A percentile compares a stretch with the other conserved stretches of the same genome.
phyloP scores from a whole-genome alignment of 1,284 basidiomycete genomes.

The Xanthoconium separans region DNA sequence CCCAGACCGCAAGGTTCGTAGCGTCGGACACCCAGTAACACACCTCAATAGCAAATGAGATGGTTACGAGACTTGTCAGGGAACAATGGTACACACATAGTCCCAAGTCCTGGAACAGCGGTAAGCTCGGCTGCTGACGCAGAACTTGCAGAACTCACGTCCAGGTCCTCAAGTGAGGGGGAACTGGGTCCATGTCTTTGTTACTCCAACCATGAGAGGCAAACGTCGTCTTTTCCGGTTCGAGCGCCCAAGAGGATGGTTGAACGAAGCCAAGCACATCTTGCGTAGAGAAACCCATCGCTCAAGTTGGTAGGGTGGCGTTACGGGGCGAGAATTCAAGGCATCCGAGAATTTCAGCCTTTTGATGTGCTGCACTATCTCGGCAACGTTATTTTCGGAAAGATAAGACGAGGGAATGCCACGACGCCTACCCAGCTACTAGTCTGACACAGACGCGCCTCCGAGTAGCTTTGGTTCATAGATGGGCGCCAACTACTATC shows the following conservation, averaged over 20 bases:
- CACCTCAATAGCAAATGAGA: conserved; percentile 19
- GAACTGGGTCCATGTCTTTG: conserved; percentile 78
- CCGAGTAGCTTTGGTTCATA: neutral
- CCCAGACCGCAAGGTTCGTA: conserved; percentile 45
- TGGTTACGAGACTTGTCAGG: neutral
- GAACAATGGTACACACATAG: conserved; percentile 21
- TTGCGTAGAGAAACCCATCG: conserved; percentile 17
- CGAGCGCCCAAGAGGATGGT: conserved; percentile 43
- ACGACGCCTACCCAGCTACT: neutral
- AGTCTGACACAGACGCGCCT: too few species aligned
- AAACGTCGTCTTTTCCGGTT: conserved; percentile 50
- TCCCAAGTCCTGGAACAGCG: conserved; percentile 23
- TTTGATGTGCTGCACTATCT: conserved; percentile 10
- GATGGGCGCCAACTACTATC: neutral
- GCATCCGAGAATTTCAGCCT: neutral
- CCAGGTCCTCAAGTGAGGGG: conserved; percentile 59
- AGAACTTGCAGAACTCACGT: conserved; percentile 28
- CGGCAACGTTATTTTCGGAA: neutral
- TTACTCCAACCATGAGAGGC: conserved; percentile 65
- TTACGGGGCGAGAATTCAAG: neutral
- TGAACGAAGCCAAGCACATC: conserved; percentile 18
- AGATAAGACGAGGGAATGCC: conserved; percentile 7
- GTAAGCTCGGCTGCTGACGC: neutral
- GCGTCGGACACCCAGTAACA: conserved; percentile 41
- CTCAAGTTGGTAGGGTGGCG: neutral